phyloP scores from a whole-genome alignment of 441 rosid genomes.

The Eutrema salsugineum region DNA sequence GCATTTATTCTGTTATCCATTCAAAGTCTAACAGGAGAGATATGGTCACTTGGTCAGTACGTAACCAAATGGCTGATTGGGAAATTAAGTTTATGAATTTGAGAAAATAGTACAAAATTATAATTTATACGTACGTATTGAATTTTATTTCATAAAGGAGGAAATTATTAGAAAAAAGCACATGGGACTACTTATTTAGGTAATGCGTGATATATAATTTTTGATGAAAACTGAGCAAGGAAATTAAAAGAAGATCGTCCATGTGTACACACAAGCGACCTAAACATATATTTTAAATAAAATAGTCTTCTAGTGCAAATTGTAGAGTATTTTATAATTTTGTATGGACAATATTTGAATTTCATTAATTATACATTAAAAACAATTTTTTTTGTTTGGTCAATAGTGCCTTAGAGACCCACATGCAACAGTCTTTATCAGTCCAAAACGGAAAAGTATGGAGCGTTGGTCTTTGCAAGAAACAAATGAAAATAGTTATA shows the following conservation, averaged over 20 bases:
- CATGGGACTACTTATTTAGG: background rate
- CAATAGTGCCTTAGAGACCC: background rate
- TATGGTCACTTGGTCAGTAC: conserved; percentile 12
- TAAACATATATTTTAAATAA: background rate
- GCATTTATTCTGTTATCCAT: too few relatives aligned
- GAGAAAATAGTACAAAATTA: too few relatives aligned
- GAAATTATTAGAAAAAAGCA: background rate
- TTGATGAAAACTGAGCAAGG: background rate
- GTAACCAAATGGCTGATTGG: background rate
- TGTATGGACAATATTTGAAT: conserved; percentile 2
- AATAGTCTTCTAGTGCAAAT: conserved; percentile 6
- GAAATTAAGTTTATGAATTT: background rate
- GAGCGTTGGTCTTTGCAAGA: conserved; percentile 22
- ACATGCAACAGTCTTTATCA: conserved; percentile 24
- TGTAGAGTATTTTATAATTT: background rate
- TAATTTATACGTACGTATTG: too few relatives aligned
- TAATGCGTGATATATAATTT: background rate
- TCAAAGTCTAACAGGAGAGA: background rate
- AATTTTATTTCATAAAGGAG: background rate
- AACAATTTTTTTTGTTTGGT: background rate
- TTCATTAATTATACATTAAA: background rate
- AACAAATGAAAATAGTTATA: conserved; percentile 11
- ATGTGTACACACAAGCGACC: conserved; percentile 17
- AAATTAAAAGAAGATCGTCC: background rate
- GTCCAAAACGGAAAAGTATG: conserved; percentile 15